Percentiles rank a stretch among this genome's conserved stretches.
Evolutionary conservation across 208 protist species (phyloP).

Genomic region (Wallacemonas sp.): DNA sequence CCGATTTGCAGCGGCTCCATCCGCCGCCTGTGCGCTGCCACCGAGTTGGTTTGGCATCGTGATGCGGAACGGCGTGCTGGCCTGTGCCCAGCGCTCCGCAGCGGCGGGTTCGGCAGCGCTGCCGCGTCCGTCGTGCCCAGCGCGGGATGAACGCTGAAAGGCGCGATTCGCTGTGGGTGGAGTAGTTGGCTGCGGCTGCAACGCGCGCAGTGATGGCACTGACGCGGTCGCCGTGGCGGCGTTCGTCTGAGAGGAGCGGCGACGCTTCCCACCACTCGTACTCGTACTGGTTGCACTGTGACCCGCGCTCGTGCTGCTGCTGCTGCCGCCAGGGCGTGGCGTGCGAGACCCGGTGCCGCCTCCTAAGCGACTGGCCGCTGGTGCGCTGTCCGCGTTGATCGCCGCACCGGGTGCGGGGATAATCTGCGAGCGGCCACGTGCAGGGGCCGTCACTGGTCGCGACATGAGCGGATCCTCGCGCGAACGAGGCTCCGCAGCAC

Average conservation of each 20-base stretch:
- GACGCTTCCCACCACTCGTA: too few species aligned
- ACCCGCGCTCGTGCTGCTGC: background rate
- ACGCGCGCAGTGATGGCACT: too few species aligned
- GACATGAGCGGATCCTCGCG: too few species aligned
- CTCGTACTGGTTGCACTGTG: background rate
- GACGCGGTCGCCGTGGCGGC: too few species aligned
- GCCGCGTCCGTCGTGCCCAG: background rate
- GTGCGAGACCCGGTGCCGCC: background rate
- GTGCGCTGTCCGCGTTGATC: too few species aligned
- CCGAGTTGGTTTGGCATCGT: background rate
- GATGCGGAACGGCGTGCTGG: background rate
- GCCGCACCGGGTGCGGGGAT: too few species aligned
- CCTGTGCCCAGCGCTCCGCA: background rate
- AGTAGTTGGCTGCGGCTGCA: constrained; percentile 15
- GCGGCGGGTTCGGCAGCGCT: background rate
- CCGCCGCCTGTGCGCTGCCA: background rate
- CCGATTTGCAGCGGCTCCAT: too few species aligned
- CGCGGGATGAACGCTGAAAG: background rate
- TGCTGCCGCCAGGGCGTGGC: constrained; percentile 5
- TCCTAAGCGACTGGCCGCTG: background rate
- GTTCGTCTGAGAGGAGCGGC: too few species aligned
- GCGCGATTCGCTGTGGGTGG: constrained; percentile 9
- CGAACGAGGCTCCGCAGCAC: too few species aligned
- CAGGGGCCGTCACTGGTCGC: too few species aligned
- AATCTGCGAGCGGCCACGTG: too few species aligned